Conservation (phyloP, 106 monocot species). For the Dioscorea zingiberensis region DNA sequence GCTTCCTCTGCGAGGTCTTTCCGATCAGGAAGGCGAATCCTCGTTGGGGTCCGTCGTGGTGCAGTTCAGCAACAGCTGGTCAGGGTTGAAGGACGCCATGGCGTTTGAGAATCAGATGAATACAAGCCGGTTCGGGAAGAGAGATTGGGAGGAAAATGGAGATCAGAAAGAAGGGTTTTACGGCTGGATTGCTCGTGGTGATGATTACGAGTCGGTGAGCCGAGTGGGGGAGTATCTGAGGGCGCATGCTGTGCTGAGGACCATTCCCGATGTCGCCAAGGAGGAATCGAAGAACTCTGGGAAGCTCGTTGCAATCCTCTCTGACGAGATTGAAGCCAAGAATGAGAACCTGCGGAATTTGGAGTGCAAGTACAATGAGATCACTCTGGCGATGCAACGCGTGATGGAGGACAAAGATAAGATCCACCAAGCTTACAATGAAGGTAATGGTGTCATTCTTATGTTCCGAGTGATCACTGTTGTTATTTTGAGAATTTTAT, state of each 20-base stretch:
- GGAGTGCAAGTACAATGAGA: conserved; percentile 34
- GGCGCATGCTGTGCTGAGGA: conserved; percentile 19
- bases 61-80: conserved; percentile 49
- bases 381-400: conserved; percentile 9
- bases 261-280: conserved; percentile 31
- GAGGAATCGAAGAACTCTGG: conserved; percentile 22
- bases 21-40: background rate
- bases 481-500: no score
- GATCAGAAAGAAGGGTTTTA: conserved; percentile 4
- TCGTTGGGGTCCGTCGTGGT: conserved; percentile 13
- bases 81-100: conserved; percentile 53
- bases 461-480: no score
- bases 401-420: conserved; percentile 47
- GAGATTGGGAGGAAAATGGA: conserved; percentile 18
- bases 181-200: conserved; percentile 49
- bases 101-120: conserved; percentile 33
- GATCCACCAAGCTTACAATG: conserved; percentile 36
- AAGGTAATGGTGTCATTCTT: conserved; percentile 22
- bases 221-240: conserved; percentile 25
- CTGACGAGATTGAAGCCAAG: conserved; percentile 34
- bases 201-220: conserved; percentile 23
- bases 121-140: conserved; percentile 25
- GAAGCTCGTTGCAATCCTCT: conserved; percentile 32
- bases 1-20: conserved; percentile 2
- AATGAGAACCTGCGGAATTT: conserved; percentile 30